Base-by-base conservation (phyloP, 1,139 yeast genomes). In the Protomyces pachydermus region DNA sequence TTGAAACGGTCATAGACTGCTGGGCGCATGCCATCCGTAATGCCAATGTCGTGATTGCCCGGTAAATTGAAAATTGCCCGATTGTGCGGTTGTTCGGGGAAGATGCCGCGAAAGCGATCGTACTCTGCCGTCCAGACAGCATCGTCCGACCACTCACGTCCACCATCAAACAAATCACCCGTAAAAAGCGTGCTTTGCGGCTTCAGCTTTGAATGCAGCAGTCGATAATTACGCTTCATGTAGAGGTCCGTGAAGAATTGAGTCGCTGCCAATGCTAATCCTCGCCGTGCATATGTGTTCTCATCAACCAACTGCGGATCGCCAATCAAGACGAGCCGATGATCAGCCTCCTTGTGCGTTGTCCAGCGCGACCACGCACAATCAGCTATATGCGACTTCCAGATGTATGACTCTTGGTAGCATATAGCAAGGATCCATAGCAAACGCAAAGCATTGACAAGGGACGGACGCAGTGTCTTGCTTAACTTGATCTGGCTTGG, bases 1-100 rank as follows among this genome's bases (percentile, higher is more conserved):
- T 81, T 76, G 74, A 91, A 93, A 68, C 98, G 78, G 37, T 83
- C 76, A 58, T 81, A 74, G 35, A 85, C 82, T 1, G 78, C 74
- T 34, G 81, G 82, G 12, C 82, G 78, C 6, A 83, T 79, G 0
- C 85, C 83, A 65, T 84, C 82, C 42, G 95, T 96, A 74, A 87
- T 91, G 0, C 98, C 98, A 69, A 93, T 89, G 73, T 93, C 98
- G 73, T 93, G 98, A 72, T 93, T 93, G 1, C 98, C 98, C 0
- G 98, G 97, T 12, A 93, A 75, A 1, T 86, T 82, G 70, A 81
- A 79, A 68, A 83, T 77, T 32, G 73, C 65, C 6, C 35, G 45
- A 4, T 35, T 45, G 3, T 56, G 60, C 12, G 57, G 18, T 10
- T 63, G 66, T n/a, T 55, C 64, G 68, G 77, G 82, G 73, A 88